Conservation (phyloP, 805 yeast species). For the Yarrowia divulgata region DNA sequence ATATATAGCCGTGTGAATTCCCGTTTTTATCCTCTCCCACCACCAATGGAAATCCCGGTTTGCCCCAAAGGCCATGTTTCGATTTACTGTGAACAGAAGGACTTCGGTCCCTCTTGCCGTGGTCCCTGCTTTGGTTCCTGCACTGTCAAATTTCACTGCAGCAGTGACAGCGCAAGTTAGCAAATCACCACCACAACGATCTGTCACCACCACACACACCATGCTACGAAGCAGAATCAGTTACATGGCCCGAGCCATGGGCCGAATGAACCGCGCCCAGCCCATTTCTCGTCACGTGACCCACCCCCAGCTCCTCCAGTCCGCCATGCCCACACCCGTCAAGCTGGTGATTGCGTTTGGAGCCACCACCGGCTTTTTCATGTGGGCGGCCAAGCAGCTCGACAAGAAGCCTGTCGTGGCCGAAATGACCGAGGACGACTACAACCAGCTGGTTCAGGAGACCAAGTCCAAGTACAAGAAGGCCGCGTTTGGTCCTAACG, state of each 20-base stretch:
- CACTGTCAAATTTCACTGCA: slow-evolving; percentile 9
- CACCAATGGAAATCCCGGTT: not conserved
- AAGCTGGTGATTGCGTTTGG: slow-evolving; percentile 37
- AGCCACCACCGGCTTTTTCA: slow-evolving; percentile 49
- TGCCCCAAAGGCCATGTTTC: not conserved
- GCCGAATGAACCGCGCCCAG: not conserved
- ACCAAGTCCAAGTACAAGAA: slow-evolving; percentile 41
- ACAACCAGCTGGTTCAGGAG: slow-evolving; percentile 51
- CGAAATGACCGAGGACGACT: slow-evolving; percentile 49
- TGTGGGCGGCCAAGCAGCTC: slow-evolving; percentile 47
- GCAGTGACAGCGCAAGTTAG: not conserved
- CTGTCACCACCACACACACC: not conserved
- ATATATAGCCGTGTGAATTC: not conserved
- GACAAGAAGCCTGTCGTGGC: slow-evolving; percentile 47
- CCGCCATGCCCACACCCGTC: slow-evolving; percentile 34
- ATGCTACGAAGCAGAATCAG: slow-evolving; percentile 28
- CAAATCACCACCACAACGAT: not conserved
- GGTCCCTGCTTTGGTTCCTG: not conserved
- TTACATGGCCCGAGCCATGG: slow-evolving; percentile 9
- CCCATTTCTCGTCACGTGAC: not conserved
- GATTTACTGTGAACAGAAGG: too few species aligned
- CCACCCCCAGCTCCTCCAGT: slow-evolving; percentile 10
- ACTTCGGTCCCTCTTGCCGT: too few species aligned
- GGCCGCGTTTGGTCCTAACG: slow-evolving; percentile 64
- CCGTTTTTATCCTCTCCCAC: not conserved